Evolutionary conservation across 2,329 filamentous ascomycete genomes (phyloP).

Genomic region (Botrytis sinoallii): DNA sequence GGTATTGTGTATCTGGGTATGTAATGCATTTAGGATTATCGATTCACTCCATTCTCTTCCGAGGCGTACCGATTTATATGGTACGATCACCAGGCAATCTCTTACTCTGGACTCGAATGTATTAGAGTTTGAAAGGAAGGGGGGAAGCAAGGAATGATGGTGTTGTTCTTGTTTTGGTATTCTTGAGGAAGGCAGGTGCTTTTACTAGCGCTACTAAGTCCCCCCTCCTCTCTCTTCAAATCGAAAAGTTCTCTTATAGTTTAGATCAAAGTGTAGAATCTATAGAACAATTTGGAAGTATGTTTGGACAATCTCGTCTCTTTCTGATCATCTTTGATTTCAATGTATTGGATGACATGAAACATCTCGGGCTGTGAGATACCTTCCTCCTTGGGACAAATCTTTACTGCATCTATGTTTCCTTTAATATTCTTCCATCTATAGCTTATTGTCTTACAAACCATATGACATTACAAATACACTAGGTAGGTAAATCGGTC

Average conservation of each 20-base stretch:
- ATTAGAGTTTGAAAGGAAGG: neutral
- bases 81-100: neutral
- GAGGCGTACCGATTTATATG: neutral
- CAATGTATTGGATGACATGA: too few relatives aligned
- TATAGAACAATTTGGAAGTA: too few relatives aligned
- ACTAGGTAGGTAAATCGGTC: neutral
- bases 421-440: neutral
- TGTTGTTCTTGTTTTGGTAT: neutral
- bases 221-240: neutral
- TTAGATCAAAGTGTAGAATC: neutral
- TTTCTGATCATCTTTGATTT: neutral
- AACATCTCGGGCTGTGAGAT: neutral
- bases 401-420: neutral
- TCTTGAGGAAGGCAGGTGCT: neutral
- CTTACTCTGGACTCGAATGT: rapidly evolving
- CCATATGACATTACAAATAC: too few relatives aligned
- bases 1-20: neutral
- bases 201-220: neutral
- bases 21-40: neutral
- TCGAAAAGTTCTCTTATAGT: neutral
- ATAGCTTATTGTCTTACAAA: rapidly evolving
- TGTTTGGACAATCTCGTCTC: neutral
- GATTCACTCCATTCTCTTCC: neutral
- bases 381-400: too few relatives aligned
- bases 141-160: neutral